These are phyloP conservation scores for Fusarium sp. DNA, from an alignment of 2,329 filamentous ascomycete species.

Conservation along the genomic window DNA sequence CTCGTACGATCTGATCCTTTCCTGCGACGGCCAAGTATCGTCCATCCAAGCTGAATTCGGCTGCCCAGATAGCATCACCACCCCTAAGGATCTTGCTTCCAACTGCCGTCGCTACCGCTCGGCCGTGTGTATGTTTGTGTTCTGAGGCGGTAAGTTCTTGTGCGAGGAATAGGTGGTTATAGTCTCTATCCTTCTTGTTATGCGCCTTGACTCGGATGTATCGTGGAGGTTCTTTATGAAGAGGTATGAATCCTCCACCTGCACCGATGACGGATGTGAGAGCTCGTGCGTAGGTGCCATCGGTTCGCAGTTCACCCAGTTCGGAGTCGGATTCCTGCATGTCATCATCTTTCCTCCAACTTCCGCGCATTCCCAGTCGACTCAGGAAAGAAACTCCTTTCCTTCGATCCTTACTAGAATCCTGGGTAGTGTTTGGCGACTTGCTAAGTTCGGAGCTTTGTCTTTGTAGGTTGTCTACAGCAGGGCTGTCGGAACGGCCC, in stretches of 20 bases:
- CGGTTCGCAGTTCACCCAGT: slow-evolving; percentile 71
- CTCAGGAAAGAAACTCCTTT: slow-evolving; percentile 93
- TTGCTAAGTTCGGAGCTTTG: slow-evolving; percentile 56
- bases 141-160: slow-evolving; percentile 82
- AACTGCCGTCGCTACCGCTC: slow-evolving; percentile 49
- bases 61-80: slow-evolving; percentile 84
- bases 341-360: slow-evolving; percentile 76
- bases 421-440: slow-evolving; percentile 51
- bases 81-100: slow-evolving; percentile 55
- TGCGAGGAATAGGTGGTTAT: slow-evolving; percentile 88
- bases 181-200: slow-evolving; percentile 83
- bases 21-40: slow-evolving; percentile 92
- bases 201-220: slow-evolving; percentile 88
- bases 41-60: slow-evolving; percentile 92
- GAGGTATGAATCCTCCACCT: slow-evolving; percentile 79
- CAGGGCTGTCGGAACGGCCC: slow-evolving; percentile 62
- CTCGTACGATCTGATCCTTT: slow-evolving; percentile 83
- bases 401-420: slow-evolving; percentile 70
- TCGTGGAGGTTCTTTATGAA: slow-evolving; percentile 86
- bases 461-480: slow-evolving; percentile 52
- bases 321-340: slow-evolving; percentile 75
- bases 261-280: slow-evolving; percentile 80
- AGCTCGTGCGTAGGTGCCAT: slow-evolving; percentile 84
- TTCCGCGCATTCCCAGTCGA: slow-evolving; percentile 75
- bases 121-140: slow-evolving; percentile 43